Percentiles rank a stretch among this genome's conserved stretches.
Conservation (phyloP, 257 asterid species). For the Capsicum baccatum region DNA sequence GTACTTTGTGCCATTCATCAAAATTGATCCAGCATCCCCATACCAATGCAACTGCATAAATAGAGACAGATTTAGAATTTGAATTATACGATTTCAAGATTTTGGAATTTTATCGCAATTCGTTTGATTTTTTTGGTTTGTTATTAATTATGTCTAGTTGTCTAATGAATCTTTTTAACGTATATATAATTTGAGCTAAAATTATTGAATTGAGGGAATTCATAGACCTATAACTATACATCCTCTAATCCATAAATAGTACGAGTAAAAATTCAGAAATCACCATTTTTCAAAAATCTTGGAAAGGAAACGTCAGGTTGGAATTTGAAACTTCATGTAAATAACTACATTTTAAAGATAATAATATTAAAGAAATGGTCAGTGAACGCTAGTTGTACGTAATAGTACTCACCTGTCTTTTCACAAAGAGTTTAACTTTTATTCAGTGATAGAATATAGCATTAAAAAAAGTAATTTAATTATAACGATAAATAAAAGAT, state of each 20-base stretch:
- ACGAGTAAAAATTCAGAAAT: neutral
- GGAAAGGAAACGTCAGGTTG: neutral
- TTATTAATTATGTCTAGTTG: neutral
- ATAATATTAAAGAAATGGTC: no score
- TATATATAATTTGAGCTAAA: no score
- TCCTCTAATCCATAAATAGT: neutral
- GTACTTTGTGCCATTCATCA: constrained; percentile 50
- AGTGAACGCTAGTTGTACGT: neutral
- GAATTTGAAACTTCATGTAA: neutral
- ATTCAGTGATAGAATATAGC: neutral
- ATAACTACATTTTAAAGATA: neutral
- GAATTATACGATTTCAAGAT: rapidly evolving
- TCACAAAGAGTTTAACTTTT: neutral
- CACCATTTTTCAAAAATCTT: neutral
- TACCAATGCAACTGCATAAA: constrained; percentile 57
- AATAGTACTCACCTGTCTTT: rapidly evolving
- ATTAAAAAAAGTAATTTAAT: neutral
- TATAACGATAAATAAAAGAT: no score
- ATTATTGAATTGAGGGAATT: neutral
- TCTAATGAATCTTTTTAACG: no score
- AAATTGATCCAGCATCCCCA: constrained; percentile 59
- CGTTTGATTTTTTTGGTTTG: neutral
- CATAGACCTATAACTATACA: neutral
- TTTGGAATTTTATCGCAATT: neutral
- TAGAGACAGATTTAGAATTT: neutral